These are phyloP conservation scores for Rubia balearica DNA, from an alignment of 305 asterid species.

Conservation along the genomic window DNA sequence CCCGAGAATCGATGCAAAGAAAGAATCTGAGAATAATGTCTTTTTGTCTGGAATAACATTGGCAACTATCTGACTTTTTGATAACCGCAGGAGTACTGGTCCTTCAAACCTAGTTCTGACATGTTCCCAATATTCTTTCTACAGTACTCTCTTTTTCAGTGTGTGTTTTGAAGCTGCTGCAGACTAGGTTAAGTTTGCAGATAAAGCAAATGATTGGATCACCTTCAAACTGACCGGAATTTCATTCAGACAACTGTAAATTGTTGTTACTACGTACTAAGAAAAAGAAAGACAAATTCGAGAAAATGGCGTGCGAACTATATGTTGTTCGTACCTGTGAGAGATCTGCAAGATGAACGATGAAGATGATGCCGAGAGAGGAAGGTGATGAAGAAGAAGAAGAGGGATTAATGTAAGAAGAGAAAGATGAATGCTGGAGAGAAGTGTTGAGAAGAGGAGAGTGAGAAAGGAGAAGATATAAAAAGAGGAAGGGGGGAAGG, in stretches of 20 bases:
- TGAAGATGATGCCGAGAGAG: neutral
- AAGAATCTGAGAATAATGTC: slow-evolving; percentile 39
- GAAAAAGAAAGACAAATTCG: neutral
- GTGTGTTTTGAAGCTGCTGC: neutral
- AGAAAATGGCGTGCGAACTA: neutral
- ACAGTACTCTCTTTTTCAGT: neutral
- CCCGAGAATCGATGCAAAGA: slow-evolving; percentile 14
- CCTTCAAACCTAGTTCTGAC: slow-evolving; percentile 4
- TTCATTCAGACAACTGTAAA: neutral
- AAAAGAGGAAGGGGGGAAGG: slow-evolving; percentile 7
- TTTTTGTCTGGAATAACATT: slow-evolving; percentile 38
- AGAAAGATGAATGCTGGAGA: too few species aligned
- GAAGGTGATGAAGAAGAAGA: neutral
- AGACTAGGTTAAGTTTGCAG: neutral
- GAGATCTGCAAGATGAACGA: neutral
- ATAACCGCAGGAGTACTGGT: neutral
- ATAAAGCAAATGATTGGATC: neutral
- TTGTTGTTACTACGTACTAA: neutral
- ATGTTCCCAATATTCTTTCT: neutral
- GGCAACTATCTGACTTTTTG: slow-evolving; percentile 22
- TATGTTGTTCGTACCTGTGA: neutral
- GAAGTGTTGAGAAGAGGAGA: slow-evolving; percentile 12
- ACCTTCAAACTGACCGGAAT: neutral
- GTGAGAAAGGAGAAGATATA: slow-evolving; percentile 4
- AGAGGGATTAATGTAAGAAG: neutral